Percentiles rank a stretch among this genome's conserved stretches.
phyloP scores from a whole-genome alignment of 306 rosid genomes.

The Vicia villosa region DNA sequence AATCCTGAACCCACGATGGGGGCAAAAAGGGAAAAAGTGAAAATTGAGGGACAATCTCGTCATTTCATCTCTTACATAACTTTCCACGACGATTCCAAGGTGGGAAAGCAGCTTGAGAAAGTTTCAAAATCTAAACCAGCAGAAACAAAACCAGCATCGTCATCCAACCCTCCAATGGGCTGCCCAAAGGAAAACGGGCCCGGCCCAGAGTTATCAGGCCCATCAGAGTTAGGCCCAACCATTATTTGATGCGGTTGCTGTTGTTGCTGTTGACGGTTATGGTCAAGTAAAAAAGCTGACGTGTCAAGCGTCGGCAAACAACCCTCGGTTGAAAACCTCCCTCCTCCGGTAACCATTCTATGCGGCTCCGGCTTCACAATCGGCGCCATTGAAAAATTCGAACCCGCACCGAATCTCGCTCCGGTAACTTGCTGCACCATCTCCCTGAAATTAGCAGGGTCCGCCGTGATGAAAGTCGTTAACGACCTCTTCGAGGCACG shows the following conservation, averaged over 20 bases:
- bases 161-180: constrained; percentile 16
- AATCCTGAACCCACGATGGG: constrained; percentile 17
- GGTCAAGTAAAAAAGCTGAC: constrained; percentile 70
- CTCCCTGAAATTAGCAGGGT: constrained; percentile 85
- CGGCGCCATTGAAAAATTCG: constrained; percentile 43
- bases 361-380: constrained; percentile 82
- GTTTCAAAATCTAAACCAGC: constrained; percentile 67
- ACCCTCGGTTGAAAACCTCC: constrained; percentile 26
- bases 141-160: constrained; percentile 31
- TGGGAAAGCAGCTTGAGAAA: constrained; percentile 75
- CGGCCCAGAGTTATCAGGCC: constrained; percentile 37
- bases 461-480: constrained; percentile 88
- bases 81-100: constrained; percentile 93
- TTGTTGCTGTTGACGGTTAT: constrained; percentile 44
- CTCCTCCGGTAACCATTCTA: constrained; percentile 37
- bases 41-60: constrained; percentile 6
- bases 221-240: constrained; percentile 35
- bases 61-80: constrained; percentile 58
- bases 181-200: constrained; percentile 36
- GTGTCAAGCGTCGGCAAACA: constrained; percentile 91
- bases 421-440: constrained; percentile 98
- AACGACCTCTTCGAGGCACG: constrained; percentile 83
- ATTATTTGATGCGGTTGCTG: constrained; percentile 43
- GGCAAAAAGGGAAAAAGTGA: background rate
- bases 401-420: constrained; percentile 42